phyloP scores from a whole-genome alignment of 1,139 yeast genomes.

The Saccharomycopsis phalli region DNA sequence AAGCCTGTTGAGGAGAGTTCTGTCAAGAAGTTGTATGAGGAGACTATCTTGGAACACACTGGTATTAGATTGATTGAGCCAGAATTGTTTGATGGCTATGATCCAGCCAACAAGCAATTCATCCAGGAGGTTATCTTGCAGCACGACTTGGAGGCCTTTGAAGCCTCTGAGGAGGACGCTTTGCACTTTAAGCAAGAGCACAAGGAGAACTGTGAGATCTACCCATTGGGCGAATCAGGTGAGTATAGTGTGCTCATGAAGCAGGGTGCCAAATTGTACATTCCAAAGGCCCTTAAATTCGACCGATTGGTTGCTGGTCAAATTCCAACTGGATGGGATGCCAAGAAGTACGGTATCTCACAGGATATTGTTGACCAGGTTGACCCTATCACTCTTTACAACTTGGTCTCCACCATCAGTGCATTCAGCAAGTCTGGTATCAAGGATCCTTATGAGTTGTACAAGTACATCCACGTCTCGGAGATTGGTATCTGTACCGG shows the following conservation, averaged over 20 bases:
- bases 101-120: conserved; percentile 86
- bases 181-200: conserved; percentile 90
- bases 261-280: conserved; percentile 84
- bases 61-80: conserved; percentile 97
- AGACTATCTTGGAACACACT: conserved; percentile 77
- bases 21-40: conserved; percentile 84
- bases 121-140: conserved; percentile 93
- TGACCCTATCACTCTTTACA: conserved; percentile 89
- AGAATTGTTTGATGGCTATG: conserved; percentile 85
- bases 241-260: conserved; percentile 84
- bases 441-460: conserved; percentile 97
- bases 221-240: conserved; percentile 82
- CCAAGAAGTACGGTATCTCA: conserved; percentile 86
- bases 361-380: conserved; percentile 92
- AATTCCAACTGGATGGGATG: conserved; percentile 98
- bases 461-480: conserved; percentile 94
- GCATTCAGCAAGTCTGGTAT: conserved; percentile 90
- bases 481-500: conserved; percentile 99
- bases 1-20: conserved; percentile 93
- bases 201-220: conserved; percentile 88
- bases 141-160: conserved; percentile 93
- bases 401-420: conserved; percentile 89
- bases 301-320: conserved; percentile 98
- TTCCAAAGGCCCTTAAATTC: conserved; percentile 93
- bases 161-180: conserved; percentile 91